Conservation (phyloP, 2,329 filamentous ascomycete genomes). For the Cercospora canescens region DNA sequence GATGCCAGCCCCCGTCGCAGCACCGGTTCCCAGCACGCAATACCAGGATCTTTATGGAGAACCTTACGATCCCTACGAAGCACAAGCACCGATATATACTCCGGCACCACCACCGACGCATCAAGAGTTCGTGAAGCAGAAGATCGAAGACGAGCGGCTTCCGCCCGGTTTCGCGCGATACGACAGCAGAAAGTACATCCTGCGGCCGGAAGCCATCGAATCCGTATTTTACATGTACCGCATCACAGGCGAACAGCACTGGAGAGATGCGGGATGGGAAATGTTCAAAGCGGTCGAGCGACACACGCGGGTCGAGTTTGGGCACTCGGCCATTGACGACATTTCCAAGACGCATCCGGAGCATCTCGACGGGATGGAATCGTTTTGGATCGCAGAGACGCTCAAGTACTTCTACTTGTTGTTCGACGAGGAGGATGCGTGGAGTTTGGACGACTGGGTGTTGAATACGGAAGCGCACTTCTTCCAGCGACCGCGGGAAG, state of each 20-base stretch:
- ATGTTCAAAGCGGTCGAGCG: constrained; percentile 76
- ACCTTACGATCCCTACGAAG: constrained; percentile 4
- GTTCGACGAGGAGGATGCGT: constrained; percentile 66
- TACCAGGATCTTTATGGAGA: neutral
- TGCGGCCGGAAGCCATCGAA: constrained; percentile 77
- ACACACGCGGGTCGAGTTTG: constrained; percentile 65
- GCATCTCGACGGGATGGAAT: constrained; percentile 71
- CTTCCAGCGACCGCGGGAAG: constrained; percentile 32
- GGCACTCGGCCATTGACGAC: constrained; percentile 69
- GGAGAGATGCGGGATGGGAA: constrained; percentile 80
- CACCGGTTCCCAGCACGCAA: neutral
- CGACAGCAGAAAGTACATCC: constrained; percentile 40
- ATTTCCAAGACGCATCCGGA: constrained; percentile 50
- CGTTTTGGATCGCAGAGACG: constrained; percentile 85
- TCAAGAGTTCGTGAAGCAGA: constrained; percentile 34
- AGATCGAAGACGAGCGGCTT: constrained; percentile 42
- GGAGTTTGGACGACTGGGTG: constrained; percentile 69
- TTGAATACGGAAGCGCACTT: constrained; percentile 60
- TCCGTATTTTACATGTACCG: constrained; percentile 89
- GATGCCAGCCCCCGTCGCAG: neutral
- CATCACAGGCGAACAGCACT: constrained; percentile 73
- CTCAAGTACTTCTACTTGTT: constrained; percentile 90
- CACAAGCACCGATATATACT: constrained; percentile 24
- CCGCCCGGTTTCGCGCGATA: constrained; percentile 44
- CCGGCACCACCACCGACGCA: constrained; percentile 32